Evolutionary conservation across 495 filamentous ascomycete species (phyloP).

Genomic region (Neurospora terricola): DNA sequence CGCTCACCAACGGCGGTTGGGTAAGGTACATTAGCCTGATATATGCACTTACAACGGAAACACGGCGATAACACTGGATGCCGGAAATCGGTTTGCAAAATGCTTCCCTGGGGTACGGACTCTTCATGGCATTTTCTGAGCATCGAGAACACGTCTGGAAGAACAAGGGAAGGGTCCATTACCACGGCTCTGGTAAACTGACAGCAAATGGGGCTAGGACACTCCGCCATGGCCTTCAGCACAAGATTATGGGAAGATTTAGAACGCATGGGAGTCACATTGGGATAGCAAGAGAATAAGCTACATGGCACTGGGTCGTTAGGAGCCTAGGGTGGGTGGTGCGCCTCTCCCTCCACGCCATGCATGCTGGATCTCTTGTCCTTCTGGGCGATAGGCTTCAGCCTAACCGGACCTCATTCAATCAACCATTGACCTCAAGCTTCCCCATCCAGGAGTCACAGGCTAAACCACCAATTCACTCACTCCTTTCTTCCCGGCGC

Average conservation of each 20-base stretch:
- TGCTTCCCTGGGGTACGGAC: accelerated
- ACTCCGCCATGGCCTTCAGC: not conserved
- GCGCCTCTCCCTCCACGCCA: not conserved
- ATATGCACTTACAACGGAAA: not conserved
- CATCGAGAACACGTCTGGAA: not conserved
- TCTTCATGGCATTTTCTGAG: not conserved
- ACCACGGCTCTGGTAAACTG: not conserved
- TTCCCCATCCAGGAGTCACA: not conserved
- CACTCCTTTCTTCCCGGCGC: not conserved
- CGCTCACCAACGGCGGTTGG: not conserved
- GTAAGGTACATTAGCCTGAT: not conserved
- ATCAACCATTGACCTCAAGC: not conserved
- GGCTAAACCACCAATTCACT: not conserved
- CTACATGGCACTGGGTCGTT: not conserved
- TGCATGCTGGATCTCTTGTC: not conserved
- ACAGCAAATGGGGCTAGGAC: not conserved
- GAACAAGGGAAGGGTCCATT: not conserved
- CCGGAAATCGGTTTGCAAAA: not conserved
- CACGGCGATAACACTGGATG: not conserved
- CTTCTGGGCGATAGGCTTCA: not conserved
- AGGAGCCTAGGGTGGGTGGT: not conserved
- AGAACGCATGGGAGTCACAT: too few relatives aligned
- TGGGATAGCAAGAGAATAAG: not conserved
- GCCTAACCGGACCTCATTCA: not conserved
- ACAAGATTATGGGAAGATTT: not conserved